phyloP scores from a whole-genome alignment of 306 rosid species.

The Elaeagnus macrophylla region DNA sequence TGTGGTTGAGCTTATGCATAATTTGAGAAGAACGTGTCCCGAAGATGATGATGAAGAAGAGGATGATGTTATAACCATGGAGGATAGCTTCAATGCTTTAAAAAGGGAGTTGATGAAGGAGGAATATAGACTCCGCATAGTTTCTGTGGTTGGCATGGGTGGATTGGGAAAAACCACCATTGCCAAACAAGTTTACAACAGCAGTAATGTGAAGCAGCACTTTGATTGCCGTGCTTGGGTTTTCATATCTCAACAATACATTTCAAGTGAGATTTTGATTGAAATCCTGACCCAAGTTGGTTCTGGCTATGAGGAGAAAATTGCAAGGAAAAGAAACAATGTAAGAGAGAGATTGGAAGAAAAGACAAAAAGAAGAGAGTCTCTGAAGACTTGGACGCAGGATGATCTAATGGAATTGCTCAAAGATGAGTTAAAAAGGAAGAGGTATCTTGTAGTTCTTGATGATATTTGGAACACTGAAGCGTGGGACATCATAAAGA shows the following conservation, averaged over 20 bases:
- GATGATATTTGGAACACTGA: conserved; percentile 48
- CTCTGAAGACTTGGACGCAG: background rate
- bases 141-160: conserved; percentile 14
- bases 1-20: background rate
- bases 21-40: conserved; percentile 24
- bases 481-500: conserved; percentile 28
- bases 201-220: background rate
- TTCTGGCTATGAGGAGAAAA: background rate
- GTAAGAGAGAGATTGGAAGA: background rate
- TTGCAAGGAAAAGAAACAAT: background rate
- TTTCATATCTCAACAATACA: conserved; percentile 12
- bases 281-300: background rate
- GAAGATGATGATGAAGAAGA: conserved; percentile 7
- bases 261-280: background rate
- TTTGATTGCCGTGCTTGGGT: conserved; percentile 12
- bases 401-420: background rate
- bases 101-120: background rate
- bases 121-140: background rate
- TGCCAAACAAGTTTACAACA: conserved; percentile 7
- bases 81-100: background rate
- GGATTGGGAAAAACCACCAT: conserved; percentile 20
- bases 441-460: conserved; percentile 35
- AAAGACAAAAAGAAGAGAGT: background rate
- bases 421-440: conserved; percentile 4
- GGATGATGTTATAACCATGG: background rate